A percentile compares a stretch with the other conserved stretches of the same genome.
Conservation (phyloP, 257 asterid species). For the Haberlea rhodopensis region DNA sequence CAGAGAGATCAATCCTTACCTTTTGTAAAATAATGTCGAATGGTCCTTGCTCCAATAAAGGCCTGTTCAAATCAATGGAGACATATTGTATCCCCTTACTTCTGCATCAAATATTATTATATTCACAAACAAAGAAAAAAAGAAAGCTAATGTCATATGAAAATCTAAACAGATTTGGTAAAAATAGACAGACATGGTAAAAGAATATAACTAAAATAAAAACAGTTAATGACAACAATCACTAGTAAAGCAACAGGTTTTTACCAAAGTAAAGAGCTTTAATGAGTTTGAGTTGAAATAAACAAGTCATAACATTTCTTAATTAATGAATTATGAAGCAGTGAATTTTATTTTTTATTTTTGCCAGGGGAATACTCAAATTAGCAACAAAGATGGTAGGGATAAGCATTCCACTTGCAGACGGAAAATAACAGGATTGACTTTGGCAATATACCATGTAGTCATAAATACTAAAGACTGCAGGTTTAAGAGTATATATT, state of each 20-base stretch:
- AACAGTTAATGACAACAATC: too few relatives aligned
- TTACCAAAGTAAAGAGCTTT: too few relatives aligned
- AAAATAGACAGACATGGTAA: too few relatives aligned
- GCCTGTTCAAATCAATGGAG: slow-evolving; percentile 63
- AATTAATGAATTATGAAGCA: background rate
- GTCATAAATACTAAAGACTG: slow-evolving; percentile 31
- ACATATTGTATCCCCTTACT: slow-evolving; percentile 77
- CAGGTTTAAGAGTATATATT: slow-evolving; percentile 31
- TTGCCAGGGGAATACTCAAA: slow-evolving; percentile 9
- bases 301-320: background rate
- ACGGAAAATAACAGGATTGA: slow-evolving; percentile 34
- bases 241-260: too few relatives aligned
- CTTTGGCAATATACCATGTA: slow-evolving; percentile 16
- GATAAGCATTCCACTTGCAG: slow-evolving; percentile 24
- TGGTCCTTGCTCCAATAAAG: slow-evolving; percentile 92
- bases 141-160: slow-evolving; percentile 11
- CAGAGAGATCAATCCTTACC: slow-evolving; percentile 40
- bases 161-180: background rate
- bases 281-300: too few relatives aligned
- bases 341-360: background rate
- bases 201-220: too few relatives aligned
- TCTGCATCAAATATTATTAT: slow-evolving; percentile 47
- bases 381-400: slow-evolving; percentile 15
- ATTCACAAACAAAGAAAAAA: slow-evolving; percentile 20
- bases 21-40: slow-evolving; percentile 82